Evolutionary conservation across 2,329 filamentous ascomycete genomes (phyloP).

Genomic region (Canariomyces notabilis): DNA sequence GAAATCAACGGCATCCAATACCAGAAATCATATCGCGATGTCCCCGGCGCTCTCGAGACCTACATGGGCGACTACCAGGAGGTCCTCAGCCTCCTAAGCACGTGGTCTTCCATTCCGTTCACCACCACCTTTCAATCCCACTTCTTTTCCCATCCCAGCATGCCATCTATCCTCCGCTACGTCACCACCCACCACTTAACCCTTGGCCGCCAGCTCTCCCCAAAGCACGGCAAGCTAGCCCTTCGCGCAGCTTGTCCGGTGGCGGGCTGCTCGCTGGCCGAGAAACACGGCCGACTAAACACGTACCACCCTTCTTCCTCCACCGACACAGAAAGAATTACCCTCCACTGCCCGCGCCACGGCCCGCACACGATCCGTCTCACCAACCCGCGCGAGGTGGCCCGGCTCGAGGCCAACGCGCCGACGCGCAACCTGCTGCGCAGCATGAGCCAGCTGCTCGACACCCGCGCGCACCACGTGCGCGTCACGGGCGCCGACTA

Average conservation of each 20-base stretch:
- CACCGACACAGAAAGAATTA: not conserved
- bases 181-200: not conserved
- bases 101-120: constrained; percentile 7
- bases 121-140: constrained; percentile 1
- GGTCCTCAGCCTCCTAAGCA: constrained; percentile 2
- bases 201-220: constrained; percentile 10
- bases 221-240: constrained; percentile 2
- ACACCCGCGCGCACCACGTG: constrained; percentile 3
- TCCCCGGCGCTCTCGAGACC: not conserved
- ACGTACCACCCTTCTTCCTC: no score
- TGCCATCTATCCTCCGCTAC: constrained; percentile 3
- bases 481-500: constrained; percentile 12
- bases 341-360: constrained; percentile 7
- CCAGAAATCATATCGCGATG: constrained; percentile 7
- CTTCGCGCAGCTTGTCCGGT: constrained; percentile 9
- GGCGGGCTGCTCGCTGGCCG: constrained; percentile 2
- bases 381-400: not conserved
- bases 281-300: constrained; percentile 8
- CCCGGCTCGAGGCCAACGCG: constrained; percentile 10
- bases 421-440: constrained; percentile 8
- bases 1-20: constrained; percentile 7
- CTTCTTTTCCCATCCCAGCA: constrained; percentile 6
- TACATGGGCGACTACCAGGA: constrained; percentile 9
- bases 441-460: constrained; percentile 8
- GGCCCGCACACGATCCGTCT: constrained; percentile 1